Conservation (phyloP, 371 early-diverging fungal genomes). For the Mucor mucedo region DNA sequence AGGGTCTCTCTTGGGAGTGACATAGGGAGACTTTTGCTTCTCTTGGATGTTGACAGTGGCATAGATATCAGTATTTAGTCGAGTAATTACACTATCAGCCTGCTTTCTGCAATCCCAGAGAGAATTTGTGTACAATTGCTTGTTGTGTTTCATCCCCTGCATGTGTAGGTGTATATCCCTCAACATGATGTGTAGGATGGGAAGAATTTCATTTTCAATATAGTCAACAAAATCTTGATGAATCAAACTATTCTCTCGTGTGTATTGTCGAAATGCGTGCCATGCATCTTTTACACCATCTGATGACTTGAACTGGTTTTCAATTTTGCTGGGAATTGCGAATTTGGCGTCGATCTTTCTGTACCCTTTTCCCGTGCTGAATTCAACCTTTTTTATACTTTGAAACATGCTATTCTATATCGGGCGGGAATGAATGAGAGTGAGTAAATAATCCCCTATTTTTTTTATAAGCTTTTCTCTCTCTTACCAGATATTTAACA, state of each 20-base stretch:
- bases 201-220: conserved; percentile 29
- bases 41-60: conserved; percentile 9
- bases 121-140: conserved; percentile 7
- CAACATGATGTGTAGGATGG: conserved; percentile 20
- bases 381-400: conserved; percentile 28
- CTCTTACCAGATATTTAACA: conserved; percentile 31
- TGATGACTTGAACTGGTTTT: conserved; percentile 32
- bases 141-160: conserved; percentile 19
- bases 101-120: conserved; percentile 28
- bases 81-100: conserved; percentile 25
- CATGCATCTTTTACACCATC: conserved; percentile 35
- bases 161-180: conserved; percentile 23
- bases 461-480: neutral
- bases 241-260: conserved; percentile 30
- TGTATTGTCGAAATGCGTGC: conserved; percentile 28
- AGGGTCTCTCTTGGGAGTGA: conserved; percentile 27
- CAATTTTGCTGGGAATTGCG: conserved; percentile 17
- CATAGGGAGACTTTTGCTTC: conserved; percentile 13
- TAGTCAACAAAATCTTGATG: conserved; percentile 35
- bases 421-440: neutral
- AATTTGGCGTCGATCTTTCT: conserved; percentile 29
- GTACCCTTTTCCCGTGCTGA: conserved; percentile 22
- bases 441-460: neutral
- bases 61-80: conserved; percentile 22
- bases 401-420: conserved; percentile 28